Evolutionary conservation across 331 rosid species (phyloP).

Genomic region (Rhamnella rubrinervis): DNA sequence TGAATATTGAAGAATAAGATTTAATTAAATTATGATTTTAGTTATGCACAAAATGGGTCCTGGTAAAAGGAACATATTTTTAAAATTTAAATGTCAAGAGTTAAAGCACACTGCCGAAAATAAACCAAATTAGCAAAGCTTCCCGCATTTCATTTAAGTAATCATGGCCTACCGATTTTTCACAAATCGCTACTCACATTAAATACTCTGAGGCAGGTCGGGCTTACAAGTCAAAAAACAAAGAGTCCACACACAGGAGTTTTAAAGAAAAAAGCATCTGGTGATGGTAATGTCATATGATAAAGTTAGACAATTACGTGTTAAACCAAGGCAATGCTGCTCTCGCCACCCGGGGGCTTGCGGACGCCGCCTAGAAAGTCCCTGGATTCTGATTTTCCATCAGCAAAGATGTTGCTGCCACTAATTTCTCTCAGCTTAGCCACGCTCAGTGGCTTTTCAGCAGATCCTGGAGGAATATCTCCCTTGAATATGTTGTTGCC

Average conservation of each 20-base stretch:
- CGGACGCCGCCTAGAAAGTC: slow-evolving; percentile 69
- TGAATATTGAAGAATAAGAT: background rate
- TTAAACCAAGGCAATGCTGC: slow-evolving; percentile 76
- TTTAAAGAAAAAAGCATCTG: background rate
- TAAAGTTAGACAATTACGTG: slow-evolving; percentile 12
- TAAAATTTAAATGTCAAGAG: slow-evolving; percentile 6
- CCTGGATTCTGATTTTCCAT: slow-evolving; percentile 68
- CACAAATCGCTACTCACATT: slow-evolving; percentile 8
- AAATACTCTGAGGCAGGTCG: slow-evolving; percentile 14
- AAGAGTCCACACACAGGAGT: background rate
- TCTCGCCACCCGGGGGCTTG: slow-evolving; percentile 80
- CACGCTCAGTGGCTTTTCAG: slow-evolving; percentile 57
- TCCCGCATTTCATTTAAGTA: slow-evolving; percentile 14
- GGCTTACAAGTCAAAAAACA: background rate
- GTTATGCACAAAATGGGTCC: slow-evolving; percentile 2
- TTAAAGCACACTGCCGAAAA: background rate
- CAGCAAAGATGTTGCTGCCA: slow-evolving; percentile 83
- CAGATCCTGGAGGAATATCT: slow-evolving; percentile 56
- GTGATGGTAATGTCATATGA: background rate
- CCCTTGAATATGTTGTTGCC: slow-evolving; percentile 77
- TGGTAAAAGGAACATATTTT: background rate
- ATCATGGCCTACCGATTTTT: background rate
- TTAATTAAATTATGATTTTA: slow-evolving; percentile 3
- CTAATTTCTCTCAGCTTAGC: slow-evolving; percentile 88
- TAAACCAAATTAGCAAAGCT: slow-evolving; percentile 14